Conservation (phyloP, 257 asterid genomes). For the Striga asiatica region DNA sequence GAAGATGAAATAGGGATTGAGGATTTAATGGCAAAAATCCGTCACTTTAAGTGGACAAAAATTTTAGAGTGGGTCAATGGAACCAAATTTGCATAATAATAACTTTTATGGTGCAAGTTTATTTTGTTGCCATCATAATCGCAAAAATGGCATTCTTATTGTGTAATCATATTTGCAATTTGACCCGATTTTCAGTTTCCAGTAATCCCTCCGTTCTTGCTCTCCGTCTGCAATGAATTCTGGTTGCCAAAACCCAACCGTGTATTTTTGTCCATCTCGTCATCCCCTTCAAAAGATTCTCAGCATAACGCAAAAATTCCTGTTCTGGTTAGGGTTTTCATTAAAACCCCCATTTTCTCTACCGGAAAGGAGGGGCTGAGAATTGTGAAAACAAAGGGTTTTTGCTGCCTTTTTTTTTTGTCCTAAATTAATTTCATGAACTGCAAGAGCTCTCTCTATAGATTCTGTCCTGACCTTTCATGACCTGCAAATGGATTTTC, state of each 20-base stretch:
- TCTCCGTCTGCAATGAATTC: slow-evolving; percentile 14
- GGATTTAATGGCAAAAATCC: too few relatives aligned
- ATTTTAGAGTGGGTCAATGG: too few relatives aligned
- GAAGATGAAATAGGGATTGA: too few relatives aligned
- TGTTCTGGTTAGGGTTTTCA: slow-evolving; percentile 17
- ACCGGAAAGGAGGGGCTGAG: background rate
- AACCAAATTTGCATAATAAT: too few relatives aligned
- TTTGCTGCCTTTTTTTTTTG: background rate
- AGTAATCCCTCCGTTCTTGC: slow-evolving; percentile 1
- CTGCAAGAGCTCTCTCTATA: slow-evolving; percentile 16
- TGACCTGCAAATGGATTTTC: slow-evolving; percentile 61
- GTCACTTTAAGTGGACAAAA: too few relatives aligned
- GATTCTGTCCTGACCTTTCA: slow-evolving; percentile 17
- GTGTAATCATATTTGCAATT: slow-evolving; percentile 16
- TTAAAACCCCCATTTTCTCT: background rate
- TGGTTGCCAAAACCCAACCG: slow-evolving; percentile 29
- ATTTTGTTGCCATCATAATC: too few relatives aligned
- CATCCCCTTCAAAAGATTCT: background rate
- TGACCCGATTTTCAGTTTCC: slow-evolving; percentile 16
- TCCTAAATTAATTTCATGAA: slow-evolving; percentile 25
- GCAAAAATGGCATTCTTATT: slow-evolving; percentile 11
- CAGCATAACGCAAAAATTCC: background rate
- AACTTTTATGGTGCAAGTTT: too few relatives aligned
- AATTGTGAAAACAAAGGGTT: slow-evolving; percentile 13
- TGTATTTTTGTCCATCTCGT: slow-evolving; percentile 11